phyloP scores from a whole-genome alignment of 768 basidiomycete species.

The Podaxis sp. region DNA sequence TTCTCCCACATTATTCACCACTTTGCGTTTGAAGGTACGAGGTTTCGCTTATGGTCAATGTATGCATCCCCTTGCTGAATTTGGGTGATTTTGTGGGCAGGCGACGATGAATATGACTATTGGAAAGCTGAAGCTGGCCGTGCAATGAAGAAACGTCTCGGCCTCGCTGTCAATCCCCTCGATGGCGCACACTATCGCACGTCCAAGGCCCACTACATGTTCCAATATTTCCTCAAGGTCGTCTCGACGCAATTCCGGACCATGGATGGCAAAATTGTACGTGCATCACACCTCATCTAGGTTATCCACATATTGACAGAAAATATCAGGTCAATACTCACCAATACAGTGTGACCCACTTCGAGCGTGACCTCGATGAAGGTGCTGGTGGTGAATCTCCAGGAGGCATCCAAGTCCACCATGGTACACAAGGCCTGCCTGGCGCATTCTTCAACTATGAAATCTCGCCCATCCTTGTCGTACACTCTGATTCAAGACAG shows the following conservation, averaged over 20 bases:
- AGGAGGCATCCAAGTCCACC: constrained; percentile 70
- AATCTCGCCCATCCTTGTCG: constrained; percentile 94
- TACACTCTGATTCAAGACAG: constrained; percentile 88
- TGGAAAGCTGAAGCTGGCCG: constrained; percentile 60
- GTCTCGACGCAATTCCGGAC: constrained; percentile 93
- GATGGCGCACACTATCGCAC: constrained; percentile 67
- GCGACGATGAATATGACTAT: constrained; percentile 79
- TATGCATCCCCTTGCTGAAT: constrained; percentile 1
- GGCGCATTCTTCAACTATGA: constrained; percentile 93
- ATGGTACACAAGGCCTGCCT: constrained; percentile 74
- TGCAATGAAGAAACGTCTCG: constrained; percentile 70
- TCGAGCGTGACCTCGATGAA: constrained; percentile 85
- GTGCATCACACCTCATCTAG: constrained; percentile 19
- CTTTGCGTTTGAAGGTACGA: constrained; percentile 68
- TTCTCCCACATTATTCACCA: constrained; percentile 88
- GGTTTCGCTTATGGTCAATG: background rate
- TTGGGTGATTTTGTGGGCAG: constrained; percentile 26
- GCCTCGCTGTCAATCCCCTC: constrained; percentile 75
- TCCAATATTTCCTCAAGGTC: constrained; percentile 99
- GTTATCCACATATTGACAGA: background rate
- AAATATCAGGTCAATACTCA: constrained; percentile 71
- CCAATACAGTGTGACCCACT: constrained; percentile 95
- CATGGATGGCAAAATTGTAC: constrained; percentile 68
- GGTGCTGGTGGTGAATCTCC: constrained; percentile 57
- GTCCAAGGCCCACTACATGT: constrained; percentile 84